Percentiles rank a stretch among this genome's conserved stretches.
Evolutionary conservation across 2,329 filamentous ascomycete genomes (phyloP).

Genomic region (Claviceps cyperi): DNA sequence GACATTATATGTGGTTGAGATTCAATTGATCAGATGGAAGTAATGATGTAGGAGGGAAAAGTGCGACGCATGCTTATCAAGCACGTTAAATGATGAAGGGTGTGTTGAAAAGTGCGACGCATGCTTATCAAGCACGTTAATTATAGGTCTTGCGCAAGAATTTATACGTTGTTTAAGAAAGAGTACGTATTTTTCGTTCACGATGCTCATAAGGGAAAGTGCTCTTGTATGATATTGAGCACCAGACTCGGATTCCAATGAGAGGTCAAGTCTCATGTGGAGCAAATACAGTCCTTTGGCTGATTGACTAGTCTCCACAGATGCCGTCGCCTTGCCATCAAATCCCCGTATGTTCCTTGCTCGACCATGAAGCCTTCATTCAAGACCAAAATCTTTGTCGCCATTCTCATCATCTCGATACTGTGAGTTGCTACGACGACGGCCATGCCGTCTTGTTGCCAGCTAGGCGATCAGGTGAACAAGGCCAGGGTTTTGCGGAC

Average conservation of each 20-base stretch:
- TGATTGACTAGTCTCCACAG: constrained; percentile 33
- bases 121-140: too few species aligned
- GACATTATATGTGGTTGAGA: too few species aligned
- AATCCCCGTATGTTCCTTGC: constrained; percentile 47
- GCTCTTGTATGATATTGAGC: neutral
- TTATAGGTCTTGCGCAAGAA: neutral
- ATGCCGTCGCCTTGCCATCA: constrained; percentile 31
- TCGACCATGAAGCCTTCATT: constrained; percentile 54
- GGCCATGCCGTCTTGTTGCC: constrained; percentile 33
- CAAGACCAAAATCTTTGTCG: constrained; percentile 58
- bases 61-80: too few species aligned
- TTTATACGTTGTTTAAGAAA: neutral
- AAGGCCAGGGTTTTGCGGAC: constrained; percentile 47
- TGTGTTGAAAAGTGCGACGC: too few species aligned
- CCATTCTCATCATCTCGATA: constrained; percentile 73
- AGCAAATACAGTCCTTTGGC: neutral
- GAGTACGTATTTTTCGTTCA: neutral
- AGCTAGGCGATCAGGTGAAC: constrained; percentile 27
- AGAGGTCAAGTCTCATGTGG: neutral
- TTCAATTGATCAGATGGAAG: too few species aligned
- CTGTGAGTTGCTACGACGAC: constrained; percentile 74
- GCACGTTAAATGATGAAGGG: too few species aligned
- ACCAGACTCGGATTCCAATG: too few species aligned
- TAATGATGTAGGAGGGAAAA: too few species aligned
- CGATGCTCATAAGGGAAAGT: neutral